Percentiles rank a stretch among this genome's conserved stretches.
Evolutionary conservation across 2,329 filamentous ascomycete species (phyloP).

Genomic region (Fusarium protoensiforme): DNA sequence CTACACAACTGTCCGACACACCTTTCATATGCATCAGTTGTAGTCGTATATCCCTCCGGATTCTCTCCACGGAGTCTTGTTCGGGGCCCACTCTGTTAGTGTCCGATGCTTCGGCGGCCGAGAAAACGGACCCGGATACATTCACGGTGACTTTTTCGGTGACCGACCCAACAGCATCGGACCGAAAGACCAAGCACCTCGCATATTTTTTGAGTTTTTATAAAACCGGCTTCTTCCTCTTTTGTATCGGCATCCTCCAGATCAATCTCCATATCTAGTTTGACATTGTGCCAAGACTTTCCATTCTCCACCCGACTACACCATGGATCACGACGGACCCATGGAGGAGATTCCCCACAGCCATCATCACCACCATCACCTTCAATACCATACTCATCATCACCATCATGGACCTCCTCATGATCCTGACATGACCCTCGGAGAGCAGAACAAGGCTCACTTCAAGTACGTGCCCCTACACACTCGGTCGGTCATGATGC

Average conservation of each 20-base stretch:
- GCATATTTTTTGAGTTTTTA: background rate
- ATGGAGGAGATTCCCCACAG: slow-evolving; percentile 22
- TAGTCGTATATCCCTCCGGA: background rate
- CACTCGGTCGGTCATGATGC: rapidly evolving
- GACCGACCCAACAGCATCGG: slow-evolving; percentile 1
- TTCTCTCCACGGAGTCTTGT: background rate
- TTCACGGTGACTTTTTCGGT: slow-evolving; percentile 1
- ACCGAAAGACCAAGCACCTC: background rate
- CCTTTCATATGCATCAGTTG: background rate
- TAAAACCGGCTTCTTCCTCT: background rate
- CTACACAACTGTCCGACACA: background rate
- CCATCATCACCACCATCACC: slow-evolving; percentile 36
- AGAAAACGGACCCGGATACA: background rate
- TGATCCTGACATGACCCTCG: slow-evolving; percentile 19
- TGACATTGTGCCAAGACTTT: background rate
- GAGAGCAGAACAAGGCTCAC: slow-evolving; percentile 41
- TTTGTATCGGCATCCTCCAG: background rate
- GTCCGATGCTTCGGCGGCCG: background rate
- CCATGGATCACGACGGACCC: slow-evolving; percentile 18
- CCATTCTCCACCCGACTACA: background rate
- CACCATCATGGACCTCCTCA: slow-evolving; percentile 34
- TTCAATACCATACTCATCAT: slow-evolving; percentile 37
- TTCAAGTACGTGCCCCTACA: slow-evolving; percentile 34
- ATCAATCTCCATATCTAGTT: background rate
- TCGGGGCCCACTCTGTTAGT: slow-evolving; percentile 1